Conservation (phyloP, 371 early-diverging fungal species). For the Mucor lusitanicus region DNA sequence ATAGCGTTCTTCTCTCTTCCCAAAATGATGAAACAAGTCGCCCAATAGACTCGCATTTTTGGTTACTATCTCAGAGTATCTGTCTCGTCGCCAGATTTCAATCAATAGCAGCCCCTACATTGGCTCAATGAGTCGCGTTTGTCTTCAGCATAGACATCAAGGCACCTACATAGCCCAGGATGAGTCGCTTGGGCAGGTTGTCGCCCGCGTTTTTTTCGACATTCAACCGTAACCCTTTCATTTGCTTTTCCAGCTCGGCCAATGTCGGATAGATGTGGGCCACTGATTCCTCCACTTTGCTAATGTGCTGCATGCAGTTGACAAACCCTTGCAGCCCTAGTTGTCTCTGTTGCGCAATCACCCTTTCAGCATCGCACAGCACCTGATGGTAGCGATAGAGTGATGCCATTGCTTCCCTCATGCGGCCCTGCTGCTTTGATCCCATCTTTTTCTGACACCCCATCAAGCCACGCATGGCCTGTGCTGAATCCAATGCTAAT, state of each 20-base stretch:
- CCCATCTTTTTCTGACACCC: not conserved
- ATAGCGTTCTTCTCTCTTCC: constrained; percentile 10
- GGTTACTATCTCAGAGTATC: constrained; percentile 20
- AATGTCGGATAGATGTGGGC: constrained; percentile 15
- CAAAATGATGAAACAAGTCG: constrained; percentile 17
- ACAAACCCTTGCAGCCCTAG: constrained; percentile 2
- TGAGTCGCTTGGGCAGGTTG: not conserved
- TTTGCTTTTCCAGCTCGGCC: constrained; percentile 16
- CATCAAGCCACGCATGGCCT: not conserved
- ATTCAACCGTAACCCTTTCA: constrained; percentile 4
- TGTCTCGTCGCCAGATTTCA: constrained; percentile 26
- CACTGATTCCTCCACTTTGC: constrained; percentile 22
- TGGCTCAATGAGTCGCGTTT: not conserved
- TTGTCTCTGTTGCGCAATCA: constrained; percentile 10
- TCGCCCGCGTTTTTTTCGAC: constrained; percentile 13
- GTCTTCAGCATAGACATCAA: too few relatives aligned
- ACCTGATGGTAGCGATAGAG: constrained; percentile 9
- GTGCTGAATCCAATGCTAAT: constrained; percentile 4
- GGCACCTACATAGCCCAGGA: constrained; percentile 23
- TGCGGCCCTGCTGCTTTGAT: not conserved
- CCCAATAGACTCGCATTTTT: constrained; percentile 5
- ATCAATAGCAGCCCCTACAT: constrained; percentile 20
- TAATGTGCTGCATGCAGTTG: constrained; percentile 18
- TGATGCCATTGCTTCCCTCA: not conserved
- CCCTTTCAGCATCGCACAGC: constrained; percentile 7